Evolutionary conservation across 768 basidiomycete species (phyloP), one percentile per base, ranked within the genome.

Genomic region (Boletus subcaerulescens): DNA sequence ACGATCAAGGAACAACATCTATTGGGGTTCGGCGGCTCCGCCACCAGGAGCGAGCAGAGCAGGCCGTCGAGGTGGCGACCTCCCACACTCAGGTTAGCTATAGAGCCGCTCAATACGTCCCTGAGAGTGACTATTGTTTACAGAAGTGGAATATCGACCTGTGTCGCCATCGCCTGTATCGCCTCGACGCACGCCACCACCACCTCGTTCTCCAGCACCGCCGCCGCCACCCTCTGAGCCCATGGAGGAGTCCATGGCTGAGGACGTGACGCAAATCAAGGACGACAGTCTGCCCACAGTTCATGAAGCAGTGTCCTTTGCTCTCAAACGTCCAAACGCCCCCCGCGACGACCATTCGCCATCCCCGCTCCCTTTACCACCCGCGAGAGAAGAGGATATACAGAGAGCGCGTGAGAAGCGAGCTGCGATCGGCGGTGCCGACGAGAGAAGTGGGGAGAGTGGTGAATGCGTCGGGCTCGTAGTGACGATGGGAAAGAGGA

Each of bases 271-370:
- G 9, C 45, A 53, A 18, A 35, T 41, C 18, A 73, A 71, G 55
- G 67, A 74, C 35, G 61, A 60, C 13, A 66, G 64, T 7, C 69
- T 79, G 0, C 76, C 76, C 11, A 48, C 53, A 5, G 31, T 65
- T 32, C 81, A 80, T 57, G 53, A 67, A 4, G 58, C 72, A 3
- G 72, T 79, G 5, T 77, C 76, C n/a, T 74, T 78, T 39, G 41
- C 68, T 13, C 69, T 77, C 45, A 78, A 76, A 48, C 76, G 75
- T 20, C 80, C 80, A 7, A 70, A 71, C 2, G 79, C 80, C 0
- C 83, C 82, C 1, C 68, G 70, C 13, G 76, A 71, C 59, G 59
- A 64, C 4, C 79, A 74, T 58, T 83, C 81, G 11, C 82, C 80
- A 2, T 68, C 74, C 7, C 64, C 77, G 1, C 58, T 78, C 45